Conservation (phyloP, 192 early-diverging fungal genomes). For the Linnemannia exigua region DNA sequence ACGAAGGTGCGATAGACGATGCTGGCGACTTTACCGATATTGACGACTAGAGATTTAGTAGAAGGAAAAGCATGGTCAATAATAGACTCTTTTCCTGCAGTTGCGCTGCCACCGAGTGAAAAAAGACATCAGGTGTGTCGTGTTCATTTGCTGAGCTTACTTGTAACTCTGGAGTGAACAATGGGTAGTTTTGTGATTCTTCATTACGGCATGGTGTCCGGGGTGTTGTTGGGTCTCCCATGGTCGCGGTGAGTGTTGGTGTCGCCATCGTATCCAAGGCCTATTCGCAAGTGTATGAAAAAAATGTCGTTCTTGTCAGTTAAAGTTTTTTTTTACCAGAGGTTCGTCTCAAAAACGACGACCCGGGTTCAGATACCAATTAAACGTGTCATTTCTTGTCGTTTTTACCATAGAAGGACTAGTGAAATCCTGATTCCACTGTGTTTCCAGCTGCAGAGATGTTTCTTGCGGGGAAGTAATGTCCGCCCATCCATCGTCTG, state of each 20-base stretch:
- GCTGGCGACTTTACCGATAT: conserved; percentile 33
- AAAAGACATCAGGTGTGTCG: no score
- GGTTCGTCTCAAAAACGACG: background rate
- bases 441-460: background rate
- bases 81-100: background rate
- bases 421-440: conserved; percentile 26
- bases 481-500: conserved; percentile 50
- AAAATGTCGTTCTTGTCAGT: conserved; percentile 1
- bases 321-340: background rate
- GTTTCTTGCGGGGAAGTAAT: conserved; percentile 51
- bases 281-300: conserved; percentile 11
- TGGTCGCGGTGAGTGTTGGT: conserved; percentile 18
- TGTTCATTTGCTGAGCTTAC: background rate
- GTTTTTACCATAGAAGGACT: conserved; percentile 36
- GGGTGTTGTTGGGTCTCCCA: conserved; percentile 11
- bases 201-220: conserved; percentile 32
- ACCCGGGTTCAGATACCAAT: background rate
- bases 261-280: conserved; percentile 24
- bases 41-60: conserved; percentile 17
- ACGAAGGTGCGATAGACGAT: conserved; percentile 49
- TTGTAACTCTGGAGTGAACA: conserved; percentile 48
- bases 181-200: conserved; percentile 22
- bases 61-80: background rate
- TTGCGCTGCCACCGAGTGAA: background rate
- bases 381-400: background rate